Evolutionary conservation across 140 eudicot species (phyloP).

Genomic region (Erigeron philadelphicus): DNA sequence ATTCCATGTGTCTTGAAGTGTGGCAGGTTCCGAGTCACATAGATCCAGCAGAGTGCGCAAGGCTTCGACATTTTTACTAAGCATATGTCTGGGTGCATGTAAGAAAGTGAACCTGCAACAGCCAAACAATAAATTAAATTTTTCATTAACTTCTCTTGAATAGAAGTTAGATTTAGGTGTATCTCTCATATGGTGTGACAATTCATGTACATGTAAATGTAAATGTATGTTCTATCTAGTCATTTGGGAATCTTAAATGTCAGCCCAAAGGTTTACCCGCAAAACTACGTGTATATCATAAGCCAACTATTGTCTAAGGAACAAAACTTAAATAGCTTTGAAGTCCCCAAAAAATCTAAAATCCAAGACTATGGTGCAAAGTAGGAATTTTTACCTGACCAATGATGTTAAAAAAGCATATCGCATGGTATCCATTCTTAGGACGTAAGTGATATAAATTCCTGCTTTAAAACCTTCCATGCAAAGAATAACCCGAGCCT

Average conservation of each 20-base stretch:
- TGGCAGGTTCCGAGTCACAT: slow-evolving; percentile 66
- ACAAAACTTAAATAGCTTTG: neutral
- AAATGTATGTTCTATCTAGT: too few relatives aligned
- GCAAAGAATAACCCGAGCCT: slow-evolving; percentile 37
- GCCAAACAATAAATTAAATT: neutral
- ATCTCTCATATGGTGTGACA: too few relatives aligned
- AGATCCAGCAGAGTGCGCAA: slow-evolving; percentile 64
- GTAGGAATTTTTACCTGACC: slow-evolving; percentile 32
- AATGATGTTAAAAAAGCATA: slow-evolving; percentile 49
- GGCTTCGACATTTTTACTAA: slow-evolving; percentile 82
- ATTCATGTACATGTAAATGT: too few relatives aligned
- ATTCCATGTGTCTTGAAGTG: slow-evolving; percentile 89
- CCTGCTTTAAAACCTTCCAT: slow-evolving; percentile 47
- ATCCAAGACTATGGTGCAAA: slow-evolving; percentile 5
- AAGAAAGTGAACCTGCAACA: slow-evolving; percentile 72
- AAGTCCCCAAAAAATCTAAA: neutral
- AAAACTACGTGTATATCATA: neutral
- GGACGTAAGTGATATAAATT: slow-evolving; percentile 39
- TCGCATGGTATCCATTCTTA: slow-evolving; percentile 50
- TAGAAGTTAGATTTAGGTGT: neutral
- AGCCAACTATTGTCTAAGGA: neutral
- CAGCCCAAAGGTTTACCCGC: too few relatives aligned
- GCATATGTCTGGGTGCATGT: slow-evolving; percentile 88
- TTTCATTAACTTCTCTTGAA: neutral
- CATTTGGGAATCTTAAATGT: too few relatives aligned